phyloP scores from a whole-genome alignment of 345 rosid genomes.

The Diplotaxis tenuifolia region DNA sequence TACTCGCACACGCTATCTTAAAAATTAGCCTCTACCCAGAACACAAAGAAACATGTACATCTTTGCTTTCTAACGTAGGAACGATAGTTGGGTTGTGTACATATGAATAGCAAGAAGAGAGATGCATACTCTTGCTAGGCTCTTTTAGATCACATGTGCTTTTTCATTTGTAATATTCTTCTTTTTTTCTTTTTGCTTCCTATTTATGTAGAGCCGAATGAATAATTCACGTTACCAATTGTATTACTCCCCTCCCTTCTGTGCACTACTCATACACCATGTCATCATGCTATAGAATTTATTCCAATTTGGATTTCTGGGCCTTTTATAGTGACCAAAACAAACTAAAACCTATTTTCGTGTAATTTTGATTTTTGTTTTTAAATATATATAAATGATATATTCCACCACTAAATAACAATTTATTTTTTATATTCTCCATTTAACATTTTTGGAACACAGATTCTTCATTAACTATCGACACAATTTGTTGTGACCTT shows the following conservation, averaged over 20 bases:
- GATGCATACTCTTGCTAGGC: constrained; percentile 17
- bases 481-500: neutral
- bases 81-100: constrained; percentile 24
- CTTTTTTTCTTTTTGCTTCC: neutral
- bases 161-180: constrained; percentile 24
- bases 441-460: too few species aligned
- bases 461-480: neutral
- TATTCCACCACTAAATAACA: neutral
- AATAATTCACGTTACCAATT: neutral
- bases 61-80: constrained; percentile 26
- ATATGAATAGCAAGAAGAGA: constrained; percentile 24
- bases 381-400: neutral
- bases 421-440: neutral
- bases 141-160: constrained; percentile 17
- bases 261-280: too few species aligned
- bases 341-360: neutral
- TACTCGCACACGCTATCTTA: neutral
- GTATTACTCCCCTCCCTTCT: neutral
- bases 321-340: neutral
- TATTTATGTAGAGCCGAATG: constrained; percentile 6
- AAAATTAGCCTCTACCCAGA: constrained; percentile 4
- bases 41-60: constrained; percentile 13
- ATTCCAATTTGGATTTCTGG: neutral
- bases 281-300: neutral
- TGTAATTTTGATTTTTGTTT: neutral